A percentile compares a stretch with the other conserved stretches of the same genome.
These are phyloP conservation scores for Fusarium clavum DNA, from an alignment of 2,329 filamentous ascomycete genomes.

Conservation along the genomic window DNA sequence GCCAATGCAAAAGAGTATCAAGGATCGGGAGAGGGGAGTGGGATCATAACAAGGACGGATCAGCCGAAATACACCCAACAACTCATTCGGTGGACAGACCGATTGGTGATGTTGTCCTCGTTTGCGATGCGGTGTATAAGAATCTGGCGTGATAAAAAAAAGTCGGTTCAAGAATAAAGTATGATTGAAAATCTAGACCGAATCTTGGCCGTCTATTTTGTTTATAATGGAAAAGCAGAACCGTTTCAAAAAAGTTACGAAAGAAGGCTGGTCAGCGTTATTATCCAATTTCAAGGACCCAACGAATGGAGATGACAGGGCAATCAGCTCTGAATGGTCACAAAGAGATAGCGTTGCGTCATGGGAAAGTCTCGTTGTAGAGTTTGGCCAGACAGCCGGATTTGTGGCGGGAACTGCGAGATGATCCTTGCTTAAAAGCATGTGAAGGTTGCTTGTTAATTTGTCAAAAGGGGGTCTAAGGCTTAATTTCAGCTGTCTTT, in stretches of 20 bases:
- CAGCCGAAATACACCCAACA: conserved; percentile 31
- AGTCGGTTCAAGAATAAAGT: neutral
- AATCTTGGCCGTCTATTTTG: conserved; percentile 21
- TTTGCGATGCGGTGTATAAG: conserved; percentile 34
- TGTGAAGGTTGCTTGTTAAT: conserved; percentile 27
- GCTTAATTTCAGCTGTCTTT: conserved; percentile 5
- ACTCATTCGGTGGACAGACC: conserved; percentile 8
- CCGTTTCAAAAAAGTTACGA: conserved; percentile 7
- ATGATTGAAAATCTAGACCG: conserved; percentile 9
- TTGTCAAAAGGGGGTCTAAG: conserved; percentile 25
- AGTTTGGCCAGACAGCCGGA: conserved; percentile 34
- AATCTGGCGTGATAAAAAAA: conserved; percentile 24
- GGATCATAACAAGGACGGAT: conserved; percentile 23
- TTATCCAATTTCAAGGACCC: neutral
- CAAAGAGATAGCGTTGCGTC: conserved; percentile 39
- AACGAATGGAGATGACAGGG: conserved; percentile 20
- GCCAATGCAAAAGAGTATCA: conserved; percentile 5
- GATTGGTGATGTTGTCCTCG: conserved; percentile 26
- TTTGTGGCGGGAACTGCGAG: conserved; percentile 35
- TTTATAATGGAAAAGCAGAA: conserved; percentile 6
- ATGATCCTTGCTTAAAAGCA: conserved; percentile 41
- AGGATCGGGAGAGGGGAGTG: conserved; percentile 16
- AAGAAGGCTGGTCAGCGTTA: conserved; percentile 13
- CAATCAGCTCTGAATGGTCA: conserved; percentile 26
- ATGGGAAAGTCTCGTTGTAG: conserved; percentile 25